Evolutionary conservation across 2,329 filamentous ascomycete genomes (phyloP).

Genomic region (Penicillium sp.): DNA sequence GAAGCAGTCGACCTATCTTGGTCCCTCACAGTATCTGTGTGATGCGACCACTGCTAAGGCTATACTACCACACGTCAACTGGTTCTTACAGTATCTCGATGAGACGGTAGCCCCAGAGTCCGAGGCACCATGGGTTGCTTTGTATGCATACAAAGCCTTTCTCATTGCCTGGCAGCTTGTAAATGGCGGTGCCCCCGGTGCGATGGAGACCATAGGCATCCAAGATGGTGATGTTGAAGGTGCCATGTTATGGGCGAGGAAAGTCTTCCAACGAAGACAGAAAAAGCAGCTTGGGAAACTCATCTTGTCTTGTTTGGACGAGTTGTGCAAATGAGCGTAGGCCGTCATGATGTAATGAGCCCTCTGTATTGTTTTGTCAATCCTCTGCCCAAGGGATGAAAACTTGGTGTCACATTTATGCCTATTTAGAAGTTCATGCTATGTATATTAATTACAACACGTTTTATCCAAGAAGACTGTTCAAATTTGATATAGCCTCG

Average conservation of each 20-base stretch:
- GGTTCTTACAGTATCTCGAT: conserved; percentile 43
- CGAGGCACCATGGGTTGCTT: conserved; percentile 43
- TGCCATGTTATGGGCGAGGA: conserved; percentile 32
- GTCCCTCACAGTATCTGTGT: conserved; percentile 35
- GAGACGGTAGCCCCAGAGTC: conserved; percentile 15
- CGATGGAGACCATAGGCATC: conserved; percentile 37
- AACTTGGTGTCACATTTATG: too few relatives aligned
- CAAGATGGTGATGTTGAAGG: conserved; percentile 32
- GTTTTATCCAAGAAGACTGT: too few relatives aligned
- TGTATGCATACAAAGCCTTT: conserved; percentile 46
- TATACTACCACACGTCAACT: conserved; percentile 41
- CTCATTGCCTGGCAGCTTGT: conserved; percentile 45
- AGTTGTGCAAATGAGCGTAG: conserved; percentile 13
- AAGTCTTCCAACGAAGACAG: conserved; percentile 31
- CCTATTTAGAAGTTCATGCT: too few relatives aligned
- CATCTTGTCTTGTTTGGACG: conserved; percentile 33
- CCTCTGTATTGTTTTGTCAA: too few relatives aligned
- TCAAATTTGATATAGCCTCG: too few relatives aligned
- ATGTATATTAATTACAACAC: too few relatives aligned
- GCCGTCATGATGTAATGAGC: too few relatives aligned
- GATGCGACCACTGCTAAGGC: conserved; percentile 28
- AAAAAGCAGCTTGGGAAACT: conserved; percentile 35
- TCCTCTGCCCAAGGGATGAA: too few relatives aligned
- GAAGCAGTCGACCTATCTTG: conserved; percentile 33
- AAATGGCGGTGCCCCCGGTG: conserved; percentile 29